These are phyloP conservation scores for Sclerotinia trifoliorum DNA, from an alignment of 2,329 filamentous ascomycete genomes.

Conservation along the genomic window DNA sequence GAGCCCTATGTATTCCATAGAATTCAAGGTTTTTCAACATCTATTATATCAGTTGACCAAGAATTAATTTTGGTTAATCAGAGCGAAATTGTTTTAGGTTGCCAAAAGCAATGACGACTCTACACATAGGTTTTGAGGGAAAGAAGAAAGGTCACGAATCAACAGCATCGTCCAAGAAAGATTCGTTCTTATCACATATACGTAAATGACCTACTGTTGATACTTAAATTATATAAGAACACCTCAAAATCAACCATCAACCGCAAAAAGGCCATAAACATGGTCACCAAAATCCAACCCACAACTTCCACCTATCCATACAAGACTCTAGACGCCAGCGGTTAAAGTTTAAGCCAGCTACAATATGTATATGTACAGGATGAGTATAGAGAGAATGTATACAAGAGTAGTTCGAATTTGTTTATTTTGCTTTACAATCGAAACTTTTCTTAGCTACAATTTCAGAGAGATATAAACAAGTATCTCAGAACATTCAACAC, in stretches of 20 bases:
- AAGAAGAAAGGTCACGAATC: too few species aligned
- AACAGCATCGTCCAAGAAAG: neutral
- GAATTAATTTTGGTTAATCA: neutral
- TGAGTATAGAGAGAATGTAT: neutral
- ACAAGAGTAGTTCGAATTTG: neutral
- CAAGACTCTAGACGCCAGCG: neutral
- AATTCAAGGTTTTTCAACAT: neutral
- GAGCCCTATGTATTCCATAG: neutral
- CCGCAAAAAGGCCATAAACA: neutral
- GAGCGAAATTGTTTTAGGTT: too few species aligned
- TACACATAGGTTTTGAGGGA: neutral
- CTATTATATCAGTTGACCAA: fast-evolving
- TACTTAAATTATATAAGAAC: too few species aligned
- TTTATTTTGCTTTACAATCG: too few species aligned
- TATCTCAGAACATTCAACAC: neutral
- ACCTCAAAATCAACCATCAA: too few species aligned
- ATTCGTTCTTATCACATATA: neutral
- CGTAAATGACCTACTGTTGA: neutral
- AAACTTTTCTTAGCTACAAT: too few species aligned
- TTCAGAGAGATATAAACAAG: neutral
- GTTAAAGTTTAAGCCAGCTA: neutral
- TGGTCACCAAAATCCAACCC: neutral
- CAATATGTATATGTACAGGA: neutral
- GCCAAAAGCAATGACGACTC: neutral
- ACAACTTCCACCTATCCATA: neutral